Evolutionary conservation across 2,329 filamentous ascomycete species (phyloP).

Genomic region (Aspergillus sp.): DNA sequence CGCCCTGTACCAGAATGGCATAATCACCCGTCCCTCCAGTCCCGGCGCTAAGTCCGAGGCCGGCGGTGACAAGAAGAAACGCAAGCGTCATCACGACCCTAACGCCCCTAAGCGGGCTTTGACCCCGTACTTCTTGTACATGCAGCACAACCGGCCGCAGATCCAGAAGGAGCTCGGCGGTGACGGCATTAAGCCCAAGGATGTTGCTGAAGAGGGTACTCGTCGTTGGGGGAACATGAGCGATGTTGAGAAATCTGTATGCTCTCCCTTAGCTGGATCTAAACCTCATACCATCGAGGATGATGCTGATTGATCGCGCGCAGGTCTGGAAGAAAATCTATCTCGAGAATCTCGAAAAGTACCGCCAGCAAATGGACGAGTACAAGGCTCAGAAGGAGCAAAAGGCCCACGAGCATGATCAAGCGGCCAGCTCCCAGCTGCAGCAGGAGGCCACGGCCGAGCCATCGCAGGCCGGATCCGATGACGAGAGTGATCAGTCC

Average conservation of each 20-base stretch:
- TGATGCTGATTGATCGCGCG: slow-evolving; percentile 7
- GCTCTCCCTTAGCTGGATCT: slow-evolving; percentile 13
- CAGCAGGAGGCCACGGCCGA: slow-evolving; percentile 36
- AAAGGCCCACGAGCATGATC: slow-evolving; percentile 29
- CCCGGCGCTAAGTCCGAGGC: slow-evolving; percentile 38
- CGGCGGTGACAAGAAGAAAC: slow-evolving; percentile 73
- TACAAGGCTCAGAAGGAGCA: slow-evolving; percentile 53
- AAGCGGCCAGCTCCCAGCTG: slow-evolving; percentile 22
- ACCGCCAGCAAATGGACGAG: slow-evolving; percentile 48
- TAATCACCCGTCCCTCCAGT: slow-evolving; percentile 34
- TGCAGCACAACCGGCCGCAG: slow-evolving; percentile 76
- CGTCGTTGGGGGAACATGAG: slow-evolving; percentile 76
- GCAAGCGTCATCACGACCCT: slow-evolving; percentile 83
- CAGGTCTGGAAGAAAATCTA: slow-evolving; percentile 54
- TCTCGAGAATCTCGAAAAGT: slow-evolving; percentile 49
- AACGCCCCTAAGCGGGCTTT: slow-evolving; percentile 91
- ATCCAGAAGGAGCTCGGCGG: slow-evolving; percentile 72
- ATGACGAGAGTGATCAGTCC: slow-evolving; percentile 19
- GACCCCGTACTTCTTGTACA: slow-evolving; percentile 92
- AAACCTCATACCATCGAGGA: background rate
- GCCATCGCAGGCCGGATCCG: slow-evolving; percentile 7
- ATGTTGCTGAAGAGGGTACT: slow-evolving; percentile 81
- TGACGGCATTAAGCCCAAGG: slow-evolving; percentile 66
- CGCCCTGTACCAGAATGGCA: slow-evolving; percentile 39
- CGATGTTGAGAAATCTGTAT: slow-evolving; percentile 62